Evolutionary conservation across 345 rosid species (phyloP).

Genomic region (Eucalyptus tenuipes): DNA sequence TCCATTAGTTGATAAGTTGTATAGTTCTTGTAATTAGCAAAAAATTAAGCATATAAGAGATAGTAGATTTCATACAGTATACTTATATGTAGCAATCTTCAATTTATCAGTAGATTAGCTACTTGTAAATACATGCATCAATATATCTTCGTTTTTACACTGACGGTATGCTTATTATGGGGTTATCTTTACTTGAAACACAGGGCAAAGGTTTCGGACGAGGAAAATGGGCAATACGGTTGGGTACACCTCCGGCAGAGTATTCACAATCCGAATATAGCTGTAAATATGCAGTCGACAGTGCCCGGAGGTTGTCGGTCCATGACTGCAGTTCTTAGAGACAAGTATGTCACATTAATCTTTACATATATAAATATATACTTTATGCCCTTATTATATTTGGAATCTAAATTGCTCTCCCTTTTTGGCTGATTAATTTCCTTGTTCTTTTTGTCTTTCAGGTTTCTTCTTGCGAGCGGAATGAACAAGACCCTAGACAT

Average conservation of each 20-base stretch:
- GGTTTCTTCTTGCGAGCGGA: conserved; percentile 61
- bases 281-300: conserved; percentile 69
- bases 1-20: not conserved
- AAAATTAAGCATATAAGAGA: not conserved
- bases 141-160: not conserved
- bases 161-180: not conserved
- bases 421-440: not conserved
- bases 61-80: not conserved
- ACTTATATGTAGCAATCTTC: not conserved
- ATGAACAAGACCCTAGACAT: conserved; percentile 47
- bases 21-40: not conserved
- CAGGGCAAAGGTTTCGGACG: conserved; percentile 60
- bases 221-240: conserved; percentile 45
- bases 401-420: not conserved
- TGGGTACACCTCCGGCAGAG: conserved; percentile 91
- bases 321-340: conserved; percentile 38
- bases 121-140: not conserved
- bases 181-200: not conserved
- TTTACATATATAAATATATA: no score
- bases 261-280: conserved; percentile 83
- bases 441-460: conserved; percentile 2
- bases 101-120: not conserved
- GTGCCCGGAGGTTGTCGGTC: conserved; percentile 52
- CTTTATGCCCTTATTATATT: not conserved
- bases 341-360: conserved; percentile 21